Conservation (phyloP, 208 protist species). For the Trypanosoma melophagium region DNA sequence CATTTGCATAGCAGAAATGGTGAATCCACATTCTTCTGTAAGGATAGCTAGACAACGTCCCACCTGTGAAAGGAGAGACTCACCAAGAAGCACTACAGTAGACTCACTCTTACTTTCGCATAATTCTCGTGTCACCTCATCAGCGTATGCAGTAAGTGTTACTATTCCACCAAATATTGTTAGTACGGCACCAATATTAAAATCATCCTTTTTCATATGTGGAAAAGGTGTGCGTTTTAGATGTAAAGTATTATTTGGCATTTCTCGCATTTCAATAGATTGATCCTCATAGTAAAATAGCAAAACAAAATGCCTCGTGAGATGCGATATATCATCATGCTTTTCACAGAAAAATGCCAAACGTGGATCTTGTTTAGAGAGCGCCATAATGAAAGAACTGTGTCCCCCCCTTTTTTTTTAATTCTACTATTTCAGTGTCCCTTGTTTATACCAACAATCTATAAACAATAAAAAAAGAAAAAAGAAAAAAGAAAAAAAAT, state of each 20-base stretch:
- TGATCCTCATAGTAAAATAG: constrained; percentile 75
- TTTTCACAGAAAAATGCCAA: constrained; percentile 80
- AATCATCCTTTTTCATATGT: constrained; percentile 41
- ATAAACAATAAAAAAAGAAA: not conserved
- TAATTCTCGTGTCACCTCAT: constrained; percentile 79
- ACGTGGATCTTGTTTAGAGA: constrained; percentile 70
- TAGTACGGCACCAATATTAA: constrained; percentile 61
- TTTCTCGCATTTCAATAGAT: constrained; percentile 75
- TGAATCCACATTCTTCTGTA: constrained; percentile 80
- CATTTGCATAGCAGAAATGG: constrained; percentile 67
- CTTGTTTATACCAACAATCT: not conserved
- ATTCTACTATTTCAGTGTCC: not conserved
- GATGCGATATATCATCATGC: constrained; percentile 55
- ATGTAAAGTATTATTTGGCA: constrained; percentile 49
- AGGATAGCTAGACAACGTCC: constrained; percentile 76
- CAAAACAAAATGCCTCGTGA: constrained; percentile 54
- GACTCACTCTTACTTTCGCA: constrained; percentile 65
- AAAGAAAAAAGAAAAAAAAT: not conserved
- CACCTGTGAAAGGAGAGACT: constrained; percentile 44
- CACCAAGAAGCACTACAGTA: constrained; percentile 67
- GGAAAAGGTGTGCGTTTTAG: constrained; percentile 58
- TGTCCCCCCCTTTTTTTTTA: constrained; percentile 4
- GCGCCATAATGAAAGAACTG: constrained; percentile 43
- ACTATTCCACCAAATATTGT: constrained; percentile 68
- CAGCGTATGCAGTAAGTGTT: constrained; percentile 66